phyloP scores from a whole-genome alignment of 2,329 filamentous ascomycete genomes.

The Nigrospora sphaerica region DNA sequence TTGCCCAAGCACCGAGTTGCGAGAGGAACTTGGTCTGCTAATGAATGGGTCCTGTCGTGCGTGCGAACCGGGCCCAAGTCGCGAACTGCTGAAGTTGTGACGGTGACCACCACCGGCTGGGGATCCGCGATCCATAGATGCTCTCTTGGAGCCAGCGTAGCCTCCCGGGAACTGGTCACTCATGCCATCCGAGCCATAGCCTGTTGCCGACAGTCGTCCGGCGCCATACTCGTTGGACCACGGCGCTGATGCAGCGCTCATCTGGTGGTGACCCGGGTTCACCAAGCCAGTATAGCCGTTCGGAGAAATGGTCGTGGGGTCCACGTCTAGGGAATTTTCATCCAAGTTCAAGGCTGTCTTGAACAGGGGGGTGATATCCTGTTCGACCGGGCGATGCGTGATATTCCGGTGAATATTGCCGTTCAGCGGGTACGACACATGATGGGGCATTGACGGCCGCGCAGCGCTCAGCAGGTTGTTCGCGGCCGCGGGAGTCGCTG shows the following conservation, averaged over 20 bases:
- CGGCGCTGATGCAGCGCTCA: slow-evolving; percentile 38
- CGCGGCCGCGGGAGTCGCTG: background rate
- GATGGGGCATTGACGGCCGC: slow-evolving; percentile 33
- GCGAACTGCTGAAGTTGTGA: slow-evolving; percentile 20
- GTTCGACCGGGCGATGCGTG: slow-evolving; percentile 15
- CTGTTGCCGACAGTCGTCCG: slow-evolving; percentile 12
- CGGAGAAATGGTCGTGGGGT: background rate
- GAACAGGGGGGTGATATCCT: slow-evolving; percentile 27
- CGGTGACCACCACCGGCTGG: slow-evolving; percentile 24
- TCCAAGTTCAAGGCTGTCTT: slow-evolving; percentile 26
- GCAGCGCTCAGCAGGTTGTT: slow-evolving; percentile 11
- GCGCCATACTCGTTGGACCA: slow-evolving; percentile 30
- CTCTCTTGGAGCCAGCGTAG: slow-evolving; percentile 22
- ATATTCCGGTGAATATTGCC: slow-evolving; percentile 16
- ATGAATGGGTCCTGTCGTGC: slow-evolving; percentile 25
- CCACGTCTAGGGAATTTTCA: slow-evolving; percentile 14
- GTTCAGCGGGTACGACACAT: slow-evolving; percentile 39
- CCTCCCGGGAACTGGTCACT: slow-evolving; percentile 19
- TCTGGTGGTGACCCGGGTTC: slow-evolving; percentile 24
- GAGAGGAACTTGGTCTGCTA: slow-evolving; percentile 21
- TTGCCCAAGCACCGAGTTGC: slow-evolving; percentile 23
- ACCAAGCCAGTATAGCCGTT: slow-evolving; percentile 11
- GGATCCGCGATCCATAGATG: slow-evolving; percentile 31
- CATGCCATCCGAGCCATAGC: slow-evolving; percentile 22
- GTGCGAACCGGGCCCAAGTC: slow-evolving; percentile 20